These are phyloP conservation scores for Triglochin maritima DNA, from an alignment of 106 monocot species.

Conservation along the genomic window DNA sequence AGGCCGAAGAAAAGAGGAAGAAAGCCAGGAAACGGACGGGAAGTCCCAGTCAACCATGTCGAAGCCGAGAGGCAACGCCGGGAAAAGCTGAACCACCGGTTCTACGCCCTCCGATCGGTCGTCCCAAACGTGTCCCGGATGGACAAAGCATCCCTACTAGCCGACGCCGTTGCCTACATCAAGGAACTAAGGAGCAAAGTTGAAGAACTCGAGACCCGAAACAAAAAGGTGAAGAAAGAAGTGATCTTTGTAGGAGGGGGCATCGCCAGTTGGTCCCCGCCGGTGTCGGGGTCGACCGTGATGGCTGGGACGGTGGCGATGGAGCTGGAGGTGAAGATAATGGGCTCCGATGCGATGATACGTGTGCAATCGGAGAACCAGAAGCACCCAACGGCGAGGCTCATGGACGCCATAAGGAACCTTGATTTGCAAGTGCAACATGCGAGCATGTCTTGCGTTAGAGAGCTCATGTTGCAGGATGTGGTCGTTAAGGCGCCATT, in stretches of 20 bases:
- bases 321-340: constrained; percentile 24
- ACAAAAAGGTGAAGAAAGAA: constrained; percentile 12
- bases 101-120: constrained; percentile 65
- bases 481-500: constrained; percentile 7
- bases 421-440: constrained; percentile 28
- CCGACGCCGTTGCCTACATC: constrained; percentile 63
- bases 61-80: constrained; percentile 73
- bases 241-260: background rate
- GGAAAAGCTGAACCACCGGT: constrained; percentile 75
- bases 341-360: constrained; percentile 25
- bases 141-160: constrained; percentile 80
- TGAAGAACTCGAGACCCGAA: constrained; percentile 35
- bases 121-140: constrained; percentile 75
- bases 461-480: constrained; percentile 20
- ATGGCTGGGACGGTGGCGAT: background rate
- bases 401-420: constrained; percentile 27
- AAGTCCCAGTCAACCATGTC: constrained; percentile 45
- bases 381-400: constrained; percentile 27
- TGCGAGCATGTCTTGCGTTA: constrained; percentile 16
- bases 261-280: background rate
- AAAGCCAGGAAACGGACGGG: constrained; percentile 1
- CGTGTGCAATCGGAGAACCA: constrained; percentile 19
- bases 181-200: constrained; percentile 41
- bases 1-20: constrained; percentile 7
- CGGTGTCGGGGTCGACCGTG: background rate